Percentiles rank a stretch among this genome's conserved stretches.
phyloP scores from a whole-genome alignment of 2,329 filamentous ascomycete genomes.

The Metarhizium rileyi region DNA sequence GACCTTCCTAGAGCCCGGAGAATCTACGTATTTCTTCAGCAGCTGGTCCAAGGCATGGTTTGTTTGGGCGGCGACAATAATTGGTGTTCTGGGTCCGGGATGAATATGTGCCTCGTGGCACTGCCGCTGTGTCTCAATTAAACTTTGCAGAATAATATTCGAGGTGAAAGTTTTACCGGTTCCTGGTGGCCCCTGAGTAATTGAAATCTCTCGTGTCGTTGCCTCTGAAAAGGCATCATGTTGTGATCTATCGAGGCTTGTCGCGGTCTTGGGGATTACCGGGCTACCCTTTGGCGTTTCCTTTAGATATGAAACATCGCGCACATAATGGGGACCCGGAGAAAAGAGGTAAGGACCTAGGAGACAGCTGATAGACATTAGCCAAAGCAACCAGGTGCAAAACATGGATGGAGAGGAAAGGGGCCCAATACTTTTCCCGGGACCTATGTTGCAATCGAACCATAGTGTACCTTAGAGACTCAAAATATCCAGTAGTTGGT shows the following conservation, averaged over 20 bases:
- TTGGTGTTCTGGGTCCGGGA: constrained; percentile 37
- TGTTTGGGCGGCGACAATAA: constrained; percentile 77
- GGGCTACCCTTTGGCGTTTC: background rate
- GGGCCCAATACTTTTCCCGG: constrained; percentile 43
- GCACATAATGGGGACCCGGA: constrained; percentile 24
- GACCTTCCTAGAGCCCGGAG: constrained; percentile 41
- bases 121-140: constrained; percentile 43
- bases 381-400: background rate
- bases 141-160: constrained; percentile 49
- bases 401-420: constrained; percentile 14
- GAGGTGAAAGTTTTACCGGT: constrained; percentile 75
- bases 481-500: constrained; percentile 62
- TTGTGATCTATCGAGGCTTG: constrained; percentile 60
- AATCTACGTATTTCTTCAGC: constrained; percentile 47
- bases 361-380: constrained; percentile 34
- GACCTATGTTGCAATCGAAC: constrained; percentile 56
- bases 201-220: constrained; percentile 59
- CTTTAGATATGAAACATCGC: constrained; percentile 19
- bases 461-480: constrained; percentile 65
- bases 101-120: constrained; percentile 28
- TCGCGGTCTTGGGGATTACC: constrained; percentile 9
- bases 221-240: constrained; percentile 58
- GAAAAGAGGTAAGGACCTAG: constrained; percentile 52
- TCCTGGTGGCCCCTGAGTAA: constrained; percentile 75
- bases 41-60: constrained; percentile 88